Conservation (phyloP, 176 grass and related monocot species). For the Carex myosuroides region DNA sequence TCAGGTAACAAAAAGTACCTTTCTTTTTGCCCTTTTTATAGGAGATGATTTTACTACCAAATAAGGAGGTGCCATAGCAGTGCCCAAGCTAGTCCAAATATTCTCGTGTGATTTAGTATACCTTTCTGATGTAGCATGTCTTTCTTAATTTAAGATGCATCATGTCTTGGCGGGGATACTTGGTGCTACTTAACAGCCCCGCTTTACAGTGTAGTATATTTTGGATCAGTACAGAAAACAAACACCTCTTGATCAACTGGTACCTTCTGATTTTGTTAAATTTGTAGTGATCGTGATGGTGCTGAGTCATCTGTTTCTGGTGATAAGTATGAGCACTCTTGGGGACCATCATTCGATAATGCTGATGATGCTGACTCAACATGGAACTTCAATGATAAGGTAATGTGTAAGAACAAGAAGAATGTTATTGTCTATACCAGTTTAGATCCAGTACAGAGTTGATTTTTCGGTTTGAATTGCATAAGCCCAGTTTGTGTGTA, state of each 20-base stretch:
- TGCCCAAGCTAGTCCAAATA: background rate
- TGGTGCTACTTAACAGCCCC: background rate
- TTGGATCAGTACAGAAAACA: background rate
- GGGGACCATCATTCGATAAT: conserved; percentile 79
- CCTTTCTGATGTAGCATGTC: background rate
- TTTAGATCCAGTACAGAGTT: background rate
- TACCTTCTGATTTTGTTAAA: conserved; percentile 18
- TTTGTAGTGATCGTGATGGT: conserved; percentile 57
- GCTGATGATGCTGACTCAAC: conserved; percentile 71
- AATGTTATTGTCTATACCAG: background rate
- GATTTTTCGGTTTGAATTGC: background rate
- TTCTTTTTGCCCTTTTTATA: conserved; percentile 1
- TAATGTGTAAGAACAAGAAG: background rate
- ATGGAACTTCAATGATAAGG: conserved; percentile 76
- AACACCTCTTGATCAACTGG: background rate
- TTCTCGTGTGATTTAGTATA: conserved; percentile 5
- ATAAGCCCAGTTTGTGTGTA: background rate
- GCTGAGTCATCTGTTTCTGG: conserved; percentile 53
- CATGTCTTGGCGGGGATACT: background rate
- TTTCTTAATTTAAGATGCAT: background rate
- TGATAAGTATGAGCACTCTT: conserved; percentile 55
- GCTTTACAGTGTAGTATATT: conserved; percentile 12
- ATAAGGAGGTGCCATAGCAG: background rate
- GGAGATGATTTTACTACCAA: background rate
- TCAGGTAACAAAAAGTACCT: conserved; percentile 42